Evolutionary conservation across 768 basidiomycete genomes (phyloP), one percentile per base, ranked within the genome.

Genomic region (Vararia minispora): DNA sequence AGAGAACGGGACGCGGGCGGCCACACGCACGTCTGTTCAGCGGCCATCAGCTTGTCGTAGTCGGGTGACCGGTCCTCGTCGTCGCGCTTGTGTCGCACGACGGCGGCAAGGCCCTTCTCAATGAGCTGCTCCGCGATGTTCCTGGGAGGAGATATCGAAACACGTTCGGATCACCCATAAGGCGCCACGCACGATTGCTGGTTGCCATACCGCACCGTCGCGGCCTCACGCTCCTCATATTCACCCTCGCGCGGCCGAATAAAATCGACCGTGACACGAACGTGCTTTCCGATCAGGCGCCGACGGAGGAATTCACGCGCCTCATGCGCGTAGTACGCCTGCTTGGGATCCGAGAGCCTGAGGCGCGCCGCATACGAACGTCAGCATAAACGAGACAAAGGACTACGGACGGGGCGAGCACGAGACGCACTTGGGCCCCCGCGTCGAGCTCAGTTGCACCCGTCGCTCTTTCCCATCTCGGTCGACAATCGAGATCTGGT

Each of bases 41-140:
- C 95, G 21, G 80, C 77, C 72, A 97, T 90, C 30, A 98, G 65
- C 62, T 89, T 91, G 63, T 99, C 95, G 47, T 90, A 89, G 54
- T 97, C 94, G 5, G 82, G 71, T n/a, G 92, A 92, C 33, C 92
- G 75, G 50, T 92, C 86, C 58, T 98, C 94, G 53, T 98, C 94
- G 49, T 94, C 92, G 16, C 88, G 77, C 53, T 79, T 84, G 60
- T 99, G 94, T 32, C 94, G 79, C 20, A 98, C 77, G 8, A 85
- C 82, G 40, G 77, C 83, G 3, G 89, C 88, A 22, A 94, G 63
- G 33, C 95, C 94, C 52, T 89, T 90, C 54, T 97, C 95, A 36
- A 97, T 77, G 24, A 99, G 62, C 54, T 90, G 85, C 53, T 94
- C 91, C 0, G 92, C 85, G 35, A 98, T 65, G 53, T 95, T 97